Evolutionary conservation across 106 monocot species (phyloP), one percentile per base, ranked within the genome.

Genomic region (Platanthera zijinensis): DNA sequence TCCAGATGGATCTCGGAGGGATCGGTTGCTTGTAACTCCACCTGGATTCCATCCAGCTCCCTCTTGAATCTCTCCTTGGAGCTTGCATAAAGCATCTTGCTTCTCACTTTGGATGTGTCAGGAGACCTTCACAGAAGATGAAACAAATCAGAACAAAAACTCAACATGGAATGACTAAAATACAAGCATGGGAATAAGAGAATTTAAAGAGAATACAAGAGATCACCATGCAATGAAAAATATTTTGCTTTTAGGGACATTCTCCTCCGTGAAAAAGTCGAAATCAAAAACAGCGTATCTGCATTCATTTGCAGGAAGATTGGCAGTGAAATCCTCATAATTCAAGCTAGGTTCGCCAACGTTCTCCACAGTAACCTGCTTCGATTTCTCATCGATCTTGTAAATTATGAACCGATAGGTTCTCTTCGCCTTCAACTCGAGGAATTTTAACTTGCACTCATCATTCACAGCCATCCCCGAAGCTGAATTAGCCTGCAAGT

Each of bases 241-340:
- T 7, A 75, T 75, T 45, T 47, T 75, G 75, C 75, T 75, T 19
- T 75, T 75, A 4, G 47, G 75, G 57, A 54, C 56, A 22, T 75
- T 75, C 57, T 75, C 75, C 39, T 53, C 75, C 15, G 53, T 75
- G 19, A 75, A 46, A 45, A 56, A 75, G 8, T 75, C 75, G 57
- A 83, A 89, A 77, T 89, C 89, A 69, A 53, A 78, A 13, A 78
- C 53, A 3, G 78, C 70, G 7, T 78, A 78, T 54, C 78, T 19
- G 30, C 78, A 78, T 54, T 78, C 78, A 30, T 69, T 52, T 5
- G 51, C 78, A 69, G 78, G 52, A 32, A 78, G 78, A 45, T 63
- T 78, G 70, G 78, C 70, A 6, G 78, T 56, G 69, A 78, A 78
- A 70, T 78, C 78, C 30, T 78, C 78, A 54, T 78, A 78, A 30